Percentiles rank a stretch among this genome's conserved stretches.
These are phyloP conservation scores for Celoporthe dispersa DNA, from an alignment of 2,329 filamentous ascomycete genomes.

Conservation along the genomic window DNA sequence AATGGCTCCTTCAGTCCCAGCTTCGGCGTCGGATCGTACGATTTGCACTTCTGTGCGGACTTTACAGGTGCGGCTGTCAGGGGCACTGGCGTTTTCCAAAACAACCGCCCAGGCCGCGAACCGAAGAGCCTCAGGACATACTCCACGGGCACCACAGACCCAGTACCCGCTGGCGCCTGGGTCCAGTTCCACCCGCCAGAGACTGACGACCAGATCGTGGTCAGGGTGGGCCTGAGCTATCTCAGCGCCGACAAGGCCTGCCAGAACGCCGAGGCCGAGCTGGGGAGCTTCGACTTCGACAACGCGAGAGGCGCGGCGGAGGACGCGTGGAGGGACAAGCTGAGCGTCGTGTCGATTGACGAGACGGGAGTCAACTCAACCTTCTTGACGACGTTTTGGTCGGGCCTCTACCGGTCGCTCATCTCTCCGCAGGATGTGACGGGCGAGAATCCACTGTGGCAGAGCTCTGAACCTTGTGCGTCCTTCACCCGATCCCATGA, in stretches of 20 bases:
- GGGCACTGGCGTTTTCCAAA: slow-evolving; percentile 57
- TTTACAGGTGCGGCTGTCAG: slow-evolving; percentile 48
- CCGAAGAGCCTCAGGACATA: slow-evolving; percentile 37
- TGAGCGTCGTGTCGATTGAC: slow-evolving; percentile 54
- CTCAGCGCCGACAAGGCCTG: slow-evolving; percentile 24
- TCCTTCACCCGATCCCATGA: not conserved
- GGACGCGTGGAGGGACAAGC: slow-evolving; percentile 65
- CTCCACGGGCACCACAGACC: slow-evolving; percentile 28
- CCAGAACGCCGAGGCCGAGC: slow-evolving; percentile 36
- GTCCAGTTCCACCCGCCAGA: slow-evolving; percentile 30
- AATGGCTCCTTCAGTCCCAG: slow-evolving; percentile 55
- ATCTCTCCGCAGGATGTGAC: slow-evolving; percentile 78
- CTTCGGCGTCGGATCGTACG: slow-evolving; percentile 56
- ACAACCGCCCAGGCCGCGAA: slow-evolving; percentile 50
- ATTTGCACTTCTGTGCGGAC: slow-evolving; percentile 56
- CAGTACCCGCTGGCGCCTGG: slow-evolving; percentile 31
- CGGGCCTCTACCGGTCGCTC: slow-evolving; percentile 69
- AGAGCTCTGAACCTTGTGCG: slow-evolving; percentile 60
- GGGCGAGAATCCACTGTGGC: slow-evolving; percentile 69
- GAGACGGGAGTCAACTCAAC: slow-evolving; percentile 24
- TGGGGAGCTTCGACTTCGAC: slow-evolving; percentile 68
- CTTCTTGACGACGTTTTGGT: slow-evolving; percentile 38
- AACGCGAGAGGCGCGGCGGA: slow-evolving; percentile 58
- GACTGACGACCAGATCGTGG: slow-evolving; percentile 23
- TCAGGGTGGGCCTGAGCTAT: slow-evolving; percentile 26